phyloP scores from a whole-genome alignment of 2,329 filamentous ascomycete species.

The Fusarium pseudograminearum region DNA sequence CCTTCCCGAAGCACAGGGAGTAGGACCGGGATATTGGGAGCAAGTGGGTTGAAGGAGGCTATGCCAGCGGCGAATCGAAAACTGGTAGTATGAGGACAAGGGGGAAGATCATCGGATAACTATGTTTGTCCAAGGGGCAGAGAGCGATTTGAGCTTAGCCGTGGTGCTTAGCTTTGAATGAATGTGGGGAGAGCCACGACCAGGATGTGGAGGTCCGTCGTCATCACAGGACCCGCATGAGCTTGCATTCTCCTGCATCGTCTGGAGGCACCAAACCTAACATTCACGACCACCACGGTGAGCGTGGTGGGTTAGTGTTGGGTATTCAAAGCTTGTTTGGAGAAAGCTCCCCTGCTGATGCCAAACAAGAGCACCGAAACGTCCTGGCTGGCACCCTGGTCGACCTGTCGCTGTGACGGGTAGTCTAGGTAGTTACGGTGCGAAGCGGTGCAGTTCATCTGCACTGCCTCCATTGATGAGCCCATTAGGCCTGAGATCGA shows the following conservation, averaged over 20 bases:
- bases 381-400: conserved; percentile 39
- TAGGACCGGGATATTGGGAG: conserved; percentile 37
- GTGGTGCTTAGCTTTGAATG: conserved; percentile 44
- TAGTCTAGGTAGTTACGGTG: conserved; percentile 6
- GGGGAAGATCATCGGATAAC: conserved; percentile 44
- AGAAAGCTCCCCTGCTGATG: conserved; percentile 43
- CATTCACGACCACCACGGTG: conserved; percentile 20
- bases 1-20: conserved; percentile 24
- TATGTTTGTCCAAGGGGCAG: conserved; percentile 44
- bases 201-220: conserved; percentile 39
- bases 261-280: conserved; percentile 26
- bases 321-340: conserved; percentile 47
- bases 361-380: conserved; percentile 41
- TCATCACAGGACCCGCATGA: conserved; percentile 47
- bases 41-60: conserved; percentile 41
- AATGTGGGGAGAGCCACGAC: conserved; percentile 41
- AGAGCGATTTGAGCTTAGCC: conserved; percentile 44
- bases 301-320: conserved; percentile 33
- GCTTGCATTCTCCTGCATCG: conserved; percentile 32
- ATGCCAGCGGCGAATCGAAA: conserved; percentile 42
- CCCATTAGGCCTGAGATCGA: conserved; percentile 45
- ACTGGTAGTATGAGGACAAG: conserved; percentile 43
- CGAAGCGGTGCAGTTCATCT: conserved; percentile 33
- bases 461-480: conserved; percentile 50
- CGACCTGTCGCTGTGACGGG: conserved; percentile 42